Conservation (phyloP, 2,329 filamentous ascomycete species). For the Tolypocladium inflatum region DNA sequence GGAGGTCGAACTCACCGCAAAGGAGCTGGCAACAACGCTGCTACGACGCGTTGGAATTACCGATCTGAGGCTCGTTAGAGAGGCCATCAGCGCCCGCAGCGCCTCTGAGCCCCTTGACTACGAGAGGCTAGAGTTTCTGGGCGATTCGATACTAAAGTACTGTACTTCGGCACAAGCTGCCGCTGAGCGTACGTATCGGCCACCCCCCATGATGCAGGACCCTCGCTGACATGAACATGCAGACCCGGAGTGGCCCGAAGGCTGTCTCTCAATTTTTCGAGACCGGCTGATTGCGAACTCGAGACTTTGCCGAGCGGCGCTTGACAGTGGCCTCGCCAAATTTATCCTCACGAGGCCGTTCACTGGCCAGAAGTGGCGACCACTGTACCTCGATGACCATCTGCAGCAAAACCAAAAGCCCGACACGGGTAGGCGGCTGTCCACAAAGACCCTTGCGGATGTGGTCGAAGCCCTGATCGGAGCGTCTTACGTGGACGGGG, state of each 20-base stretch:
- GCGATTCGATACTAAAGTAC: conserved; percentile 75
- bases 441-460: conserved; percentile 77
- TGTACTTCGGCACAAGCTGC: conserved; percentile 57
- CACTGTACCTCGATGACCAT: conserved; percentile 43
- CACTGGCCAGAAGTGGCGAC: conserved; percentile 62
- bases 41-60: conserved; percentile 36
- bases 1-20: conserved; percentile 54
- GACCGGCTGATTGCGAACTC: conserved; percentile 65
- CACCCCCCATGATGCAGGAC: not conserved
- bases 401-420: conserved; percentile 9
- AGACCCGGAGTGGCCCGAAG: conserved; percentile 66
- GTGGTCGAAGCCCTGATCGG: conserved; percentile 81
- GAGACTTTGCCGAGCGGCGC: conserved; percentile 56
- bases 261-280: conserved; percentile 60
- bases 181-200: conserved; percentile 33
- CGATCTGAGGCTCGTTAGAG: conserved; percentile 46
- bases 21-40: conserved; percentile 37
- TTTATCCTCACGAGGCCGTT: conserved; percentile 65
- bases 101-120: conserved; percentile 59
- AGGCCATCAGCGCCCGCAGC: conserved; percentile 59
- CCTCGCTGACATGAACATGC: conserved; percentile 6
- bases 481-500: conserved; percentile 61
- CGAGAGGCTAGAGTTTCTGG: conserved; percentile 77
- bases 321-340: conserved; percentile 54
- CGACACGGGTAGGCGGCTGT: conserved; percentile 32